Base-by-base conservation (phyloP, 306 rosid species). In the Dryas drummondii region DNA sequence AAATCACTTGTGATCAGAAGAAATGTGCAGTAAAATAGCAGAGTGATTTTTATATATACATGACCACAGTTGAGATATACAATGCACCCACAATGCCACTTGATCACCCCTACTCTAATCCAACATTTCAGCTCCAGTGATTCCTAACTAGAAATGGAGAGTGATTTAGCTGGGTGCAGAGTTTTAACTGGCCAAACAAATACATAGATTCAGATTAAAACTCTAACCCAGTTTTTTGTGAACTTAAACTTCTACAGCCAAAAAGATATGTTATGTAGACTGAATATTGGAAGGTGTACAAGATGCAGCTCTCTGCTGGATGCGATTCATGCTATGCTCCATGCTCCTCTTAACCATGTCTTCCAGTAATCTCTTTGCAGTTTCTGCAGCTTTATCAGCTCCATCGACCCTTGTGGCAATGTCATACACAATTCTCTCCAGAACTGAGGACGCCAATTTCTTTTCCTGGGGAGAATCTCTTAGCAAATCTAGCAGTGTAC, bases 321-420 rank as follows among this genome's bases (percentile, higher is more conserved):
- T 78, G 83, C 82, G 75, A 67, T 81, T 87, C 89, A 88, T 81
- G 84, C 89, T 68, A 72, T 81, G 91, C 76, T 90, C 90, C 87
- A 84, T 82, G 70, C 96, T 93, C 81, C 89, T 85, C 70, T 88
- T 89, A 83, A 88, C 96, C 93, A 90, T 90, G 82, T 93, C 98
- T 76, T 87, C 86, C 78, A 89, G 84, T 57, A 90, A 76, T 55
- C 76, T 74, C 80, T 85, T 90, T 6, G 94, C 94, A 7, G 94
- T 88, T 86, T 90, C 94, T 32, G 91, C 93, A 64, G 94, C 93
- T 84, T 93, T 89, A 51, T 88, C 97, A 62, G 46, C 89, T 58
- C 98, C 96, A 75, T 93, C 97, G 6, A 90, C 91, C 70, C 84
- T 76, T 9, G 87, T 79, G 66, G 94, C 97, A 57, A 93, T 90